A percentile compares a stretch with the other conserved stretches of the same genome.
These are phyloP conservation scores for Talaromyces sp. DNA, from an alignment of 2,329 filamentous ascomycete genomes.

Conservation along the genomic window DNA sequence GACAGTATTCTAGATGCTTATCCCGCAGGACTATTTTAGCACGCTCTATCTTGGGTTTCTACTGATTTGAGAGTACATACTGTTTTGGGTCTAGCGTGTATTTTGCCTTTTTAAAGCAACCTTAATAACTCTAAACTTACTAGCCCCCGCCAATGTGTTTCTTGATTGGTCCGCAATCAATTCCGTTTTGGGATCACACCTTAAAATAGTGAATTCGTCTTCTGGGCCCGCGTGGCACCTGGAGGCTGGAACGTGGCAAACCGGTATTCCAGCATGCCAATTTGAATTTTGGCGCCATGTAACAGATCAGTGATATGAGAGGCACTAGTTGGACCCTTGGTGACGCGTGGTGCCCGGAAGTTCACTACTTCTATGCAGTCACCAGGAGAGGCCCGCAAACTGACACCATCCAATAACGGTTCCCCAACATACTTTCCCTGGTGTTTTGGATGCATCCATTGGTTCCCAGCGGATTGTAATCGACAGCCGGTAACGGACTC, in stretches of 20 bases:
- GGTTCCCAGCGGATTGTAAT: background rate
- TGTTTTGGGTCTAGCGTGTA: background rate
- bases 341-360: background rate
- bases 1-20: background rate
- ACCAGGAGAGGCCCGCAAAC: background rate
- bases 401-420: background rate
- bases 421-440: background rate
- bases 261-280: no score
- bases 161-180: background rate
- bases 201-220: no score
- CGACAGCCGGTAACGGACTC: background rate
- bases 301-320: no score
- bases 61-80: background rate
- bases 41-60: background rate
- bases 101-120: background rate
- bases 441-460: background rate
- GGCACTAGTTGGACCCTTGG: background rate
- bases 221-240: no score
- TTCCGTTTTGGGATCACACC: background rate
- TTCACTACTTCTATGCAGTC: background rate
- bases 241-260: no score
- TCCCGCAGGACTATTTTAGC: background rate
- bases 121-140: background rate
- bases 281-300: background rate
- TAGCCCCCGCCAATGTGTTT: background rate